Evolutionary conservation across 2,329 filamentous ascomycete genomes (phyloP).

Genomic region (Emergomyces pasteurianus): DNA sequence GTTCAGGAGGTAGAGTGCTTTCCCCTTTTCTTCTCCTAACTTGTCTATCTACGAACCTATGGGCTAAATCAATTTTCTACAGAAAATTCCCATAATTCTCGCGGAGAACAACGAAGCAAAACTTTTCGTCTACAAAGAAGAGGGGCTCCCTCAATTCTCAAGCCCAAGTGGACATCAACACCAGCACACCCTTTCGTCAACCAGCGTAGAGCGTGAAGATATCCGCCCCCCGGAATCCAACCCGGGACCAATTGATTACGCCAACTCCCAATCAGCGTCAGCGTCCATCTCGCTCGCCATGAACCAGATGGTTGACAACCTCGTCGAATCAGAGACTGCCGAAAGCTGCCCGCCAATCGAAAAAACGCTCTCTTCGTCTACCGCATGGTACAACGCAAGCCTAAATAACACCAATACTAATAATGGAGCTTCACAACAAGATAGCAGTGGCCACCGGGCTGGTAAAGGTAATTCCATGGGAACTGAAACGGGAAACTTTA

Average conservation of each 20-base stretch:
- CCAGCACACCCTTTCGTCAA: conserved; percentile 26
- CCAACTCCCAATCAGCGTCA: conserved; percentile 37
- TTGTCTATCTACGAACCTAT: conserved; percentile 11
- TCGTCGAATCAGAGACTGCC: conserved; percentile 36
- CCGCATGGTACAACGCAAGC: not conserved
- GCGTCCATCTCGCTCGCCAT: conserved; percentile 39
- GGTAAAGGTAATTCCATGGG: not conserved
- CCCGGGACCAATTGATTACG: conserved; percentile 15
- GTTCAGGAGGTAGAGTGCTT: conserved; percentile 30
- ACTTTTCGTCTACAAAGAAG: conserved; percentile 43
- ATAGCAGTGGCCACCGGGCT: not conserved
- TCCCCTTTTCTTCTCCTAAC: conserved; percentile 2
- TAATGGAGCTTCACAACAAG: not conserved
- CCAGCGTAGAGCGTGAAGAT: conserved; percentile 31
- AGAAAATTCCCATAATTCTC: conserved; percentile 38
- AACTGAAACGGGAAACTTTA: not conserved
- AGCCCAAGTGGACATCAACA: conserved; percentile 30
- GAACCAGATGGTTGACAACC: conserved; percentile 47
- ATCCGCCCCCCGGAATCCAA: conserved; percentile 22
- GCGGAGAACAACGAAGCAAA: conserved; percentile 33
- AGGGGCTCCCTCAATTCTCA: conserved; percentile 38
- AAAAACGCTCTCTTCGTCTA: not conserved
- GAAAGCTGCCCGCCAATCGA: conserved; percentile 7
- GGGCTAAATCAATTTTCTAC: conserved; percentile 9
- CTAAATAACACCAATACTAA: not conserved